These are phyloP conservation scores for Sporobolomyces pararoseus DNA, from an alignment of 768 basidiomycete species.

Conservation along the genomic window DNA sequence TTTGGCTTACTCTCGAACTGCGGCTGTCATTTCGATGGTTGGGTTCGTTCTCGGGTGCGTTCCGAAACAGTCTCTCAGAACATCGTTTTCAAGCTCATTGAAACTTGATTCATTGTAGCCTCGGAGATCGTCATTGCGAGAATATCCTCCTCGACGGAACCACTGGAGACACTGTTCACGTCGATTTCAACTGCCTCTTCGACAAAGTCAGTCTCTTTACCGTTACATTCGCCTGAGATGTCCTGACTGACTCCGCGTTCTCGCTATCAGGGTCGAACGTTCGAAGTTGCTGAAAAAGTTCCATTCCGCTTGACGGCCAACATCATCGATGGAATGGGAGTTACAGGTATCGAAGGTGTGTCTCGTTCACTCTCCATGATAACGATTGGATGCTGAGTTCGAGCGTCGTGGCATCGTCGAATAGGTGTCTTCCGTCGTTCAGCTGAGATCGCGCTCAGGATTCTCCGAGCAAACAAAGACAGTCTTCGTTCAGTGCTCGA, in stretches of 20 bases:
- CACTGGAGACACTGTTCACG: constrained; percentile 87
- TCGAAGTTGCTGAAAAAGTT: constrained; percentile 85
- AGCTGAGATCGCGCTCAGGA: constrained; percentile 81
- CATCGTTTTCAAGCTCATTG: background rate
- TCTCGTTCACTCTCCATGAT: too few relatives aligned
- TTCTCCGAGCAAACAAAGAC: constrained; percentile 85
- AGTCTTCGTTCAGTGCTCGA: constrained; percentile 91
- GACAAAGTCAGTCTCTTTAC: constrained; percentile 64
- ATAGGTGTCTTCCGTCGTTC: constrained; percentile 82
- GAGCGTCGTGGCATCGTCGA: too few relatives aligned
- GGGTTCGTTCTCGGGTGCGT: constrained; percentile 89
- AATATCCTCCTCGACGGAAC: constrained; percentile 88
- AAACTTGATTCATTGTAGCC: constrained; percentile 57
- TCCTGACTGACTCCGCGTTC: background rate
- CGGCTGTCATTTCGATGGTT: constrained; percentile 98
- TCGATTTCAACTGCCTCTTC: constrained; percentile 96
- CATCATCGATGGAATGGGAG: constrained; percentile 82
- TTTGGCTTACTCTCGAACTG: constrained; percentile 77
- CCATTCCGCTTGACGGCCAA: constrained; percentile 95
- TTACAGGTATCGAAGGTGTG: constrained; percentile 83
- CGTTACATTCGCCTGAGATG: background rate
- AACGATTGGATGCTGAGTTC: too few relatives aligned
- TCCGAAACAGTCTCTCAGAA: background rate
- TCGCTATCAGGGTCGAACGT: constrained; percentile 61
- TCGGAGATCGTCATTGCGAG: constrained; percentile 96